phyloP scores from a whole-genome alignment of 495 filamentous ascomycete genomes.

The Corynascus novoguineensis region DNA sequence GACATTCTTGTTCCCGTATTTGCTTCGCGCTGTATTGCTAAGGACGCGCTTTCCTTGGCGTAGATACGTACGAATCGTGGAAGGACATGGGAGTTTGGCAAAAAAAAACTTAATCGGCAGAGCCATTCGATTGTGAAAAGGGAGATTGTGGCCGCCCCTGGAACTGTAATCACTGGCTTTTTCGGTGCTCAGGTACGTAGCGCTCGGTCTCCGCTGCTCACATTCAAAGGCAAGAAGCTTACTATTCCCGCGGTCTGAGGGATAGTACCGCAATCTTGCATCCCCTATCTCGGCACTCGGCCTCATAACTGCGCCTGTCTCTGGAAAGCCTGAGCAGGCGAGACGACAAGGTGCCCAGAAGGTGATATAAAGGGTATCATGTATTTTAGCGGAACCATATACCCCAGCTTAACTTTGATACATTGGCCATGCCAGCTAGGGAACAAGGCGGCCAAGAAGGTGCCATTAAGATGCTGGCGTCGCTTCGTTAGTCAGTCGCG shows the following conservation, averaged over 20 bases:
- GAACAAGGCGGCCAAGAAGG: too few species aligned
- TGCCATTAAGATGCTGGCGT: too few species aligned
- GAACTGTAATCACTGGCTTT: neutral
- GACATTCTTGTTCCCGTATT: too few species aligned
- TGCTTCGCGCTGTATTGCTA: too few species aligned
- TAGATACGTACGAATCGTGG: slow-evolving; percentile 6
- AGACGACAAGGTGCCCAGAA: neutral
- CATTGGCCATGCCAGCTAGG: too few species aligned
- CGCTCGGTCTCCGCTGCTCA: neutral
- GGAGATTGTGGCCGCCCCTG: neutral
- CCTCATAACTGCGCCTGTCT: neutral
- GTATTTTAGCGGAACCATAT: too few species aligned
- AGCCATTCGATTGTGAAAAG: neutral
- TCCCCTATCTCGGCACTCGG: neutral
- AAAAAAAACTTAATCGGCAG: neutral
- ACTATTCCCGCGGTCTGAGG: neutral
- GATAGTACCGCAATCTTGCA: neutral
- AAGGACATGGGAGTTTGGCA: neutral
- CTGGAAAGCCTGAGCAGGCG: neutral
- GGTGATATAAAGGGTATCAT: too few species aligned
- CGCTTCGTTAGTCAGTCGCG: slow-evolving; percentile 9
- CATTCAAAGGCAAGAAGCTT: neutral
- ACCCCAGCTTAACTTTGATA: too few species aligned
- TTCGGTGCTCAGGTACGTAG: slow-evolving; percentile 2
- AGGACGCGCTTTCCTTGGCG: too few species aligned